Percentiles rank a stretch among this genome's conserved stretches.
These are phyloP conservation scores for Penicillium lagena DNA, from an alignment of 495 filamentous ascomycete genomes.

Conservation along the genomic window DNA sequence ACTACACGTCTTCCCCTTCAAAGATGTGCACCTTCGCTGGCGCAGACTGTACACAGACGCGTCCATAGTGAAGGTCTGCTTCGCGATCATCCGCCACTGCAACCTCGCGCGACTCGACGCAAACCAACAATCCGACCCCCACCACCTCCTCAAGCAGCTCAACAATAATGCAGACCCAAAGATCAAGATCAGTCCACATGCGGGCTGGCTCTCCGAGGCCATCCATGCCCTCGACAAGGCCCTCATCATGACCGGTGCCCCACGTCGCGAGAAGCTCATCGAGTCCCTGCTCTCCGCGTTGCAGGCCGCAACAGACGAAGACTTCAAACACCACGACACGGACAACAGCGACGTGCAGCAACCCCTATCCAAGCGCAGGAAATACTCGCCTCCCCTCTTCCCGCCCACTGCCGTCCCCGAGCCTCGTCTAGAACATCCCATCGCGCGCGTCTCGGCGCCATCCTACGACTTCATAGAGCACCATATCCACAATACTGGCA, in stretches of 20 bases:
- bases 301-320: constrained; percentile 15
- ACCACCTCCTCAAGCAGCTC: constrained; percentile 10
- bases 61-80: constrained; percentile 55
- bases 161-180: not conserved
- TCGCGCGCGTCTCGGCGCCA: constrained; percentile 29
- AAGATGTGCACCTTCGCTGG: constrained; percentile 70
- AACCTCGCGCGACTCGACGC: constrained; percentile 1
- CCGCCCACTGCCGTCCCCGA: constrained; percentile 28
- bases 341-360: not conserved
- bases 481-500: constrained; percentile 46
- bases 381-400: constrained; percentile 29
- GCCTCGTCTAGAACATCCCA: constrained; percentile 27
- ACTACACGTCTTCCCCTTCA: constrained; percentile 70
- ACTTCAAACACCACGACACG: not conserved
- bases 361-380: constrained; percentile 22
- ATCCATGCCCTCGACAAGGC: constrained; percentile 69
- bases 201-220: constrained; percentile 34
- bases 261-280: constrained; percentile 55
- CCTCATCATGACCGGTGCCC: constrained; percentile 74
- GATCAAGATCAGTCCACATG: constrained; percentile 5
- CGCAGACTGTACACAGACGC: constrained; percentile 72
- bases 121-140: constrained; percentile 1
- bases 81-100: constrained; percentile 24
- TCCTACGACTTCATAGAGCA: constrained; percentile 60
- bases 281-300: constrained; percentile 32